Evolutionary conservation across 2,329 filamentous ascomycete species (phyloP).

Genomic region (Pezicula radicicola): DNA sequence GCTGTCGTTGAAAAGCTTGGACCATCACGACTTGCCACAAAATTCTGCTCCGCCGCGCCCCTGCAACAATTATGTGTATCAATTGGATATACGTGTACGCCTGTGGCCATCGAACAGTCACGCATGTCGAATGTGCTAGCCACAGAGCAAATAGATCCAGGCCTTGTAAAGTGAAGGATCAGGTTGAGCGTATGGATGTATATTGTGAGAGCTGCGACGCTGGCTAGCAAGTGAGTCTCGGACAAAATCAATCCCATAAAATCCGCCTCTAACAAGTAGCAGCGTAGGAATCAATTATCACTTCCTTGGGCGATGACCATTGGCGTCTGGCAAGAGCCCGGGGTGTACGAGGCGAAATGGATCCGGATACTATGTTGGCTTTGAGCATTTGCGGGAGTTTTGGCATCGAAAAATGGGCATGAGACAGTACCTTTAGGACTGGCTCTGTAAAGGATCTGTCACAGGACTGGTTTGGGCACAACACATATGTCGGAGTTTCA

Average conservation of each 20-base stretch:
- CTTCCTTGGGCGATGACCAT: background rate
- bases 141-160: background rate
- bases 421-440: background rate
- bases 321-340: background rate
- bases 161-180: conserved; percentile 6
- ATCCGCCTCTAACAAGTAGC: no score
- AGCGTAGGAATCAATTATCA: no score
- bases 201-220: conserved; percentile 6
- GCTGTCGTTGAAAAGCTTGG: background rate
- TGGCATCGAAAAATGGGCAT: background rate
- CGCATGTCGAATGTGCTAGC: conserved; percentile 4
- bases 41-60: background rate
- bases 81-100: conserved; percentile 5
- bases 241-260: no score
- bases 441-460: background rate
- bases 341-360: background rate
- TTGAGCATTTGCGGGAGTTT: conserved; percentile 7
- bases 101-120: conserved; percentile 6
- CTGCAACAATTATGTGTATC: conserved; percentile 5
- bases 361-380: background rate
- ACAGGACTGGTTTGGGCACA: background rate
- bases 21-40: background rate
- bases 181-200: conserved; percentile 1
- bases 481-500: conserved; percentile 7
- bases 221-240: background rate